Evolutionary conservation across 441 rosid genomes (phyloP).

Genomic region (Euphorbia schlechtendalii): DNA sequence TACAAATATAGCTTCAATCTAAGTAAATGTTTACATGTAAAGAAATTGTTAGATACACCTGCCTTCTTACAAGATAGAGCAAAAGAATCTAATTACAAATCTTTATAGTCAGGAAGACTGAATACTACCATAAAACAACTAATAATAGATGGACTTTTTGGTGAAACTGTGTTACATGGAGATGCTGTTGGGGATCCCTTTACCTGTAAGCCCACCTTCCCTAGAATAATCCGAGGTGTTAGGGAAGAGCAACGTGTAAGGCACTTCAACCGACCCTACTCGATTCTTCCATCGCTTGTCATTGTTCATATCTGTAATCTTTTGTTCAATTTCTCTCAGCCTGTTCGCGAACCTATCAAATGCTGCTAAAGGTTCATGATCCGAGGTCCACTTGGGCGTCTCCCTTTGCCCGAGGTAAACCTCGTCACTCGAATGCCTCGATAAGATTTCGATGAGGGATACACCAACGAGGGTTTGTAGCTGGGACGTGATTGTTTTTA

Average conservation of each 20-base stretch:
- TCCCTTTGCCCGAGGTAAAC: constrained; percentile 74
- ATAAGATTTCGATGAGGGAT: constrained; percentile 67
- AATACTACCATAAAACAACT: background rate
- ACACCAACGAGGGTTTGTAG: constrained; percentile 71
- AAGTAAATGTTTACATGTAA: background rate
- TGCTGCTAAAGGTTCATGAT: constrained; percentile 49
- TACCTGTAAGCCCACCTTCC: constrained; percentile 67
- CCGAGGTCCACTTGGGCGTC: constrained; percentile 67
- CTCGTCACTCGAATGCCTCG: constrained; percentile 76
- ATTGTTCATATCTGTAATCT: constrained; percentile 44
- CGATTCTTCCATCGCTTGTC: constrained; percentile 59
- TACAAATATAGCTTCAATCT: background rate
- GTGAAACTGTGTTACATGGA: constrained; percentile 40
- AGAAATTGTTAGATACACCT: background rate
- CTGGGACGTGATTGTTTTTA: constrained; percentile 76
- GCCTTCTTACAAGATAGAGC: too few relatives aligned
- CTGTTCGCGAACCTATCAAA: constrained; percentile 50
- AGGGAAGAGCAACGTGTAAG: constrained; percentile 66
- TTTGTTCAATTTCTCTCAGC: constrained; percentile 46
- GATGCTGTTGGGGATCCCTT: constrained; percentile 81
- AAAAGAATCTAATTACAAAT: background rate
- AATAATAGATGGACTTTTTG: background rate
- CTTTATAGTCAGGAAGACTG: background rate
- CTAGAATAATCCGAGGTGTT: constrained; percentile 50
- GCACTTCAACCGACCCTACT: constrained; percentile 63